Evolutionary conservation across 805 yeast genomes (phyloP), one percentile per base, ranked within the genome.

Genomic region (Komagataella populi): DNA sequence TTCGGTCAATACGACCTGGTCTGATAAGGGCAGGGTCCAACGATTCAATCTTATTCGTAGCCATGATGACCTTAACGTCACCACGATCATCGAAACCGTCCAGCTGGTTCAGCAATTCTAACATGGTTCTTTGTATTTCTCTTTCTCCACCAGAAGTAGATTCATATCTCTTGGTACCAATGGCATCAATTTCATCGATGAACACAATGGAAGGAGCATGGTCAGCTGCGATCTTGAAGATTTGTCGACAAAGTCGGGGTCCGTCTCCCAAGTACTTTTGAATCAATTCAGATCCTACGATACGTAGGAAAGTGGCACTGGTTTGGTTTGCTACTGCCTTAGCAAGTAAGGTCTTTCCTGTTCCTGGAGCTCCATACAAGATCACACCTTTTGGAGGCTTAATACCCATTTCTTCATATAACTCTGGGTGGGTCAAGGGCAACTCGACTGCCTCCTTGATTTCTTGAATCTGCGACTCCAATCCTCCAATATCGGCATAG

Each of bases 311-410:
- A 3, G 97, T 89, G 2, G 98, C 98, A 55, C 93, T 83, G 0
- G 99, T 93, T 63, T 93, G 97, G 68, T 93, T 91, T 3, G 99
- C 99, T 48, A 93, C 99, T 0, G 99, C 99, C 67, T 90, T 91
- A 12, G 98, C 98, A 59, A 91, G 74, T 53, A 91, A 72, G 0
- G 98, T 91, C 67, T 91, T 91, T 60, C 98, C 98, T 3, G 98
- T 91, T 68, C 98, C 98, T 43, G 98, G 98, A 0, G 97, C 95
- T 62, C 98, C 98, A 64, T 91, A 91, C 53, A 91, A 74, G 59
- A 91, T 90, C 50, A 91, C 98, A 71, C 98, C 98, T 71, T 91
- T 91, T 50, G 98, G 98, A 10, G 97, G 98, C 63, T 90, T 89
- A 62, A 91, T 91, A 60, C 98, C 98, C 97, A 91, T 90, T 68